Evolutionary conservation across 441 rosid species (phyloP), one percentile per base, ranked within the genome.

Genomic region (Populus hybrid): DNA sequence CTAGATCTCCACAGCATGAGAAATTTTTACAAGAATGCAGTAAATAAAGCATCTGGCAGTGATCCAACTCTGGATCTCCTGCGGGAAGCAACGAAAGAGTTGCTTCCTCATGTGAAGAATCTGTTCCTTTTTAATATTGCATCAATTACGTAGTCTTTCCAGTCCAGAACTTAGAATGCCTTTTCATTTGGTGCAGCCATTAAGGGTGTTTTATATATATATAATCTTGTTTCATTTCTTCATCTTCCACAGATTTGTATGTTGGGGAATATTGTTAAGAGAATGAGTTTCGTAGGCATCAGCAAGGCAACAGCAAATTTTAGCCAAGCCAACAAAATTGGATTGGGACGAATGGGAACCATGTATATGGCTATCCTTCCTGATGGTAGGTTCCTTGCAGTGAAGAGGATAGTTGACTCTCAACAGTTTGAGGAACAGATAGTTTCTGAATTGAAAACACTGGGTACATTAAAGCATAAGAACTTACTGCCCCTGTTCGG

Each of bases 241-340:
- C 6, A 9, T 20, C 32, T 64, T 64, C 9, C 21, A 10, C 72
- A 84, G 83, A 74, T 76, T 65, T 76, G 69, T 1, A 46, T 21
- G 67, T 32, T 84, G 67, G 78, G 75, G 67, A 76, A 75, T 30
- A 11, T 67, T 50, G 78, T 69, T 8, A 6, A 80, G 24, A 75
- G 70, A 73, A 30, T 77, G 76, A 61, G 32, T 20, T 65, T 73
- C 5, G 8, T 11, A 2, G 83, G 73, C 46, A 77, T 80, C 21
- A 61, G 10, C 1, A 70, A 74, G 24, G 85, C 82, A 26, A 82
- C 87, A 0, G 46, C 69, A 26, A 67, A 73, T 18, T 84, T 84
- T 34, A 42, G 79, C 65, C 46, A 74, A 50, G 30, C 57, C 35
- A 82, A 80, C 32, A n/a, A 82, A 28, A 77, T 85, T 2, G 85